Evolutionary conservation across 2,329 filamentous ascomycete genomes (phyloP).

Genomic region (Zymoseptoria ardabiliae): DNA sequence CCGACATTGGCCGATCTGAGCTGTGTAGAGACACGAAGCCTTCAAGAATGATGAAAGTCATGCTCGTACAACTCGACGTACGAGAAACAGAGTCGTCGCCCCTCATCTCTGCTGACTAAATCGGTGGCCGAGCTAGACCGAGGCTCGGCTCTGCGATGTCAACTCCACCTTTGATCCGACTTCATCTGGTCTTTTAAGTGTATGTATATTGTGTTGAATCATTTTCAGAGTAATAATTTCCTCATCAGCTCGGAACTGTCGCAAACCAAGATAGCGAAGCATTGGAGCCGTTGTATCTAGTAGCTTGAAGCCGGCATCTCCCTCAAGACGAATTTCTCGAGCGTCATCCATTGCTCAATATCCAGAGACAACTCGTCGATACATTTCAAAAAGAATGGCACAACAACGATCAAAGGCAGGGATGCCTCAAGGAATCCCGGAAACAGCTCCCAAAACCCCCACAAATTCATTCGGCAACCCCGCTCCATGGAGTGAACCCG

Average conservation of each 20-base stretch:
- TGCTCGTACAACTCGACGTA: too few relatives aligned
- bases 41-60: too few relatives aligned
- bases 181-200: neutral
- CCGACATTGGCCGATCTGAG: too few relatives aligned
- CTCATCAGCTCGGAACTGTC: neutral
- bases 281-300: neutral
- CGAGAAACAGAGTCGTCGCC: too few relatives aligned
- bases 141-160: neutral
- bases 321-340: neutral
- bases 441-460: neutral
- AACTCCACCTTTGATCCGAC: neutral
- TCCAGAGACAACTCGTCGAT: too few relatives aligned
- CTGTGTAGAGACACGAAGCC: too few relatives aligned
- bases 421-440: neutral
- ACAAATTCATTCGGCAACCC: slow-evolving; percentile 16
- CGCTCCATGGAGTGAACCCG: slow-evolving; percentile 40
- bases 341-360: neutral
- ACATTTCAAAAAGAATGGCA: neutral
- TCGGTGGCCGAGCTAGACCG: too few relatives aligned
- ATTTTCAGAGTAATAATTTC: neutral
- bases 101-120: too few relatives aligned
- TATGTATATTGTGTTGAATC: neutral
- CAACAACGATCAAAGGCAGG: neutral
- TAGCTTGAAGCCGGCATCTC: neutral
- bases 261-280: too few relatives aligned